These are phyloP conservation scores for Pichia membranifaciens DNA, from an alignment of 805 yeast genomes.

Conservation along the genomic window DNA sequence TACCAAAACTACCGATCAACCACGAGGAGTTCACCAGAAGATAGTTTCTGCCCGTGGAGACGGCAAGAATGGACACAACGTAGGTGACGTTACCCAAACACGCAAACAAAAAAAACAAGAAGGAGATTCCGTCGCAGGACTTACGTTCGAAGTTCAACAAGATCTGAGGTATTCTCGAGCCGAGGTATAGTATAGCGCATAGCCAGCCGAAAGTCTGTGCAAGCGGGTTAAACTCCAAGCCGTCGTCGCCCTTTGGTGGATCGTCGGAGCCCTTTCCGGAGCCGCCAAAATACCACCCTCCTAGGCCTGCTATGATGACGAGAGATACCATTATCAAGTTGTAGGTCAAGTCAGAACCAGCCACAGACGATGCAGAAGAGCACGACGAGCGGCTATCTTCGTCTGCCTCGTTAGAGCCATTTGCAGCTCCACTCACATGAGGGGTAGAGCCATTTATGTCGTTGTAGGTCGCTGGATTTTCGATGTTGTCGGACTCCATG, in stretches of 20 bases:
- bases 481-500: slow-evolving; percentile 25
- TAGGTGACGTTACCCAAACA: slow-evolving; percentile 91
- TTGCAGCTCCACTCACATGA: too few species aligned
- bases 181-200: slow-evolving; percentile 70
- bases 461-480: slow-evolving; percentile 25
- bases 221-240: slow-evolving; percentile 58
- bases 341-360: slow-evolving; percentile 28
- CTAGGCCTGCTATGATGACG: slow-evolving; percentile 71
- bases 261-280: slow-evolving; percentile 7
- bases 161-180: slow-evolving; percentile 91
- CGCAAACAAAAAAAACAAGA: slow-evolving; percentile 90
- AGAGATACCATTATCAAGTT: slow-evolving; percentile 50
- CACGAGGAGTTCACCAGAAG: slow-evolving; percentile 81
- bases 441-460: slow-evolving; percentile 24
- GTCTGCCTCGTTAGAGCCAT: background rate
- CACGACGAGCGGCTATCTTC: background rate
- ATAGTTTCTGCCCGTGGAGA: slow-evolving; percentile 64
- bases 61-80: slow-evolving; percentile 75
- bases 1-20: slow-evolving; percentile 89
- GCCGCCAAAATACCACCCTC: slow-evolving; percentile 72
- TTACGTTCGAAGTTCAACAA: slow-evolving; percentile 77
- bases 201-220: slow-evolving; percentile 88
- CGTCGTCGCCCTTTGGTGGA: slow-evolving; percentile 33
- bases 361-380: background rate
- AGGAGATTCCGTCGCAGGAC: slow-evolving; percentile 92